Evolutionary conservation across 148 eudicot genomes (phyloP).

Genomic region (Cornus suecica): DNA sequence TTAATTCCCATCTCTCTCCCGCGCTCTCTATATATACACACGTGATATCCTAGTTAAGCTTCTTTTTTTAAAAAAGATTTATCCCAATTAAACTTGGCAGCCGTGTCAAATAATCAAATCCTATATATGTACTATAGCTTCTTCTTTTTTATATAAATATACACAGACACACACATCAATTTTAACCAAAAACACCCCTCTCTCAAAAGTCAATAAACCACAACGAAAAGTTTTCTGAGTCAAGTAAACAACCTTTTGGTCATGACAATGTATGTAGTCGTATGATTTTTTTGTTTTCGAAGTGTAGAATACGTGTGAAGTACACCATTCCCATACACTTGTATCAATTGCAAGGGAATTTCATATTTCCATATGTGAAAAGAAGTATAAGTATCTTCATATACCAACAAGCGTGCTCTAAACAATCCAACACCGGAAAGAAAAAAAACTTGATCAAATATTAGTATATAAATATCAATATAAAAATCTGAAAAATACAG

Average conservation of each 20-base stretch:
- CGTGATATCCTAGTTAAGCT: too few species aligned
- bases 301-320: not conserved
- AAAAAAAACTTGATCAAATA: not conserved
- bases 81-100: not conserved
- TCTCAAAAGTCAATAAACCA: slow-evolving; percentile 1
- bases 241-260: not conserved
- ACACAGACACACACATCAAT: not conserved
- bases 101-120: slow-evolving; percentile 15
- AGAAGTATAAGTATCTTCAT: too few species aligned
- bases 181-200: not conserved
- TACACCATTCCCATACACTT: not conserved
- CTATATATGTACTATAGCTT: not conserved
- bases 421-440: too few species aligned
- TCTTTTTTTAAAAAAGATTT: too few species aligned
- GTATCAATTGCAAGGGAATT: too few species aligned
- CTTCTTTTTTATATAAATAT: not conserved
- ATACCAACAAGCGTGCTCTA: too few species aligned
- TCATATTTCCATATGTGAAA: too few species aligned
- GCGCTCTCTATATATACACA: too few species aligned
- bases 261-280: not conserved
- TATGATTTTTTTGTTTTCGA: not conserved
- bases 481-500: too few species aligned
- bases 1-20: too few species aligned
- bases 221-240: not conserved
- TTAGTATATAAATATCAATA: too few species aligned